Conservation (phyloP, 1,284 basidiomycete genomes). For the Moesziomyces sp. region DNA sequence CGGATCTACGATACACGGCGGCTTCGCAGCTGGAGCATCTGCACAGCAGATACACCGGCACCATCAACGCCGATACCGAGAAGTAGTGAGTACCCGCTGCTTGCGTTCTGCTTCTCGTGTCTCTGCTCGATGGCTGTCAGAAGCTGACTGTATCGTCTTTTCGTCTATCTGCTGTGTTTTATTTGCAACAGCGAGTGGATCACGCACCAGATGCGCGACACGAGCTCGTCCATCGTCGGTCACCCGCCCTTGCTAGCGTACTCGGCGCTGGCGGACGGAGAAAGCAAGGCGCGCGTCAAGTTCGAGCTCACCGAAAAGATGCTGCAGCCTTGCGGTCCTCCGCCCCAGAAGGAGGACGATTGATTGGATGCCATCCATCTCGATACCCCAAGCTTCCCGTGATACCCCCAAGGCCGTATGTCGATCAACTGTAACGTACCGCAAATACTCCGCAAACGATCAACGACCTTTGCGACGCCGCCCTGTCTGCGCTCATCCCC, state of each 20-base stretch:
- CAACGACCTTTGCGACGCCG: background rate
- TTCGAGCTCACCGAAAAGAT: slow-evolving; percentile 84
- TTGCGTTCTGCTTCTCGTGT: slow-evolving; percentile 7
- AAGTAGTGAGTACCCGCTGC: slow-evolving; percentile 55
- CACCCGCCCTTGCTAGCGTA: slow-evolving; percentile 87
- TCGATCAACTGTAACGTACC: background rate
- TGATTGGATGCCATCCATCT: slow-evolving; percentile 1
- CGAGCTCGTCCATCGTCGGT: slow-evolving; percentile 88
- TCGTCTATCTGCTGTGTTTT: slow-evolving; percentile 3
- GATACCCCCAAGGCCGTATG: background rate
- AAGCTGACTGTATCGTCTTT: slow-evolving; percentile 11
- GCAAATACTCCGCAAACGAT: background rate
- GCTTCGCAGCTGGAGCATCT: slow-evolving; percentile 70
- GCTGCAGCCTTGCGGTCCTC: slow-evolving; percentile 97
- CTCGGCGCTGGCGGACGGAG: slow-evolving; percentile 90
- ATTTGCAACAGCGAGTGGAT: slow-evolving; percentile 83
- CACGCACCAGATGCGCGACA: slow-evolving; percentile 96
- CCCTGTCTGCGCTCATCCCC: background rate
- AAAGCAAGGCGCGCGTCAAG: slow-evolving; percentile 85
- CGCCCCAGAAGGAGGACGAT: slow-evolving; percentile 90
- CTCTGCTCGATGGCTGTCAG: slow-evolving; percentile 5
- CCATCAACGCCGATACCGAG: slow-evolving; percentile 69
- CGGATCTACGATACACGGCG: slow-evolving; percentile 45
- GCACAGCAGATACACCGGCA: slow-evolving; percentile 95
- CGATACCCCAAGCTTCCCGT: slow-evolving; percentile 17